These are phyloP conservation scores for Alternaria brassicae DNA, from an alignment of 2,329 filamentous ascomycete genomes.

Conservation along the genomic window DNA sequence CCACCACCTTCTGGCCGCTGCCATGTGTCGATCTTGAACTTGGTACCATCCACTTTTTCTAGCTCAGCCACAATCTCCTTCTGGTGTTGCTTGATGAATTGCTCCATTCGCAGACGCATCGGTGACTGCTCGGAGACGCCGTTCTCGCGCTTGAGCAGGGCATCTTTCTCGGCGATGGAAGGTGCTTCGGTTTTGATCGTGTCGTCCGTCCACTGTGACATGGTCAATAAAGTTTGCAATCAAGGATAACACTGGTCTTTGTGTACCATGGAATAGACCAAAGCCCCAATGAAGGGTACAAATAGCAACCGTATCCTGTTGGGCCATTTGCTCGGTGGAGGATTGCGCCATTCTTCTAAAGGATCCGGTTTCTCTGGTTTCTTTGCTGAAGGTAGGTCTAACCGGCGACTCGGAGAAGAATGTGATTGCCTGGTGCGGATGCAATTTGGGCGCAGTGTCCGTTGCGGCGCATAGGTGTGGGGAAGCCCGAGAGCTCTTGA, in stretches of 20 bases:
- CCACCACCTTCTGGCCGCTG: conserved; percentile 86
- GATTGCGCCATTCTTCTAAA: conserved; percentile 45
- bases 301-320: conserved; percentile 55
- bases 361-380: conserved; percentile 31
- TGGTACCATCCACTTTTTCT: conserved; percentile 80
- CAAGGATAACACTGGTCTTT: neutral
- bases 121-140: conserved; percentile 79
- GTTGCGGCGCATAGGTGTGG: conserved; percentile 34
- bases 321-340: conserved; percentile 45
- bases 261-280: conserved; percentile 67
- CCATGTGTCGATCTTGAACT: conserved; percentile 88
- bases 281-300: conserved; percentile 60
- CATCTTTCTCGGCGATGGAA: conserved; percentile 84
- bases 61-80: conserved; percentile 84
- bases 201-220: conserved; percentile 45
- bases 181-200: conserved; percentile 63
- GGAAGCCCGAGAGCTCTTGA: conserved; percentile 39
- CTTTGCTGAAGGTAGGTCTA: conserved; percentile 29
- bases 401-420: conserved; percentile 26
- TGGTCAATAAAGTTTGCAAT: conserved; percentile 4
- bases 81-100: conserved; percentile 93
- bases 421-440: conserved; percentile 22
- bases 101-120: conserved; percentile 98
- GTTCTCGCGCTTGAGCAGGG: conserved; percentile 77
- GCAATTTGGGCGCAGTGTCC: conserved; percentile 26